These are phyloP conservation scores for Colletotrichum lupini DNA, from an alignment of 2,329 filamentous ascomycete species.

Conservation along the genomic window DNA sequence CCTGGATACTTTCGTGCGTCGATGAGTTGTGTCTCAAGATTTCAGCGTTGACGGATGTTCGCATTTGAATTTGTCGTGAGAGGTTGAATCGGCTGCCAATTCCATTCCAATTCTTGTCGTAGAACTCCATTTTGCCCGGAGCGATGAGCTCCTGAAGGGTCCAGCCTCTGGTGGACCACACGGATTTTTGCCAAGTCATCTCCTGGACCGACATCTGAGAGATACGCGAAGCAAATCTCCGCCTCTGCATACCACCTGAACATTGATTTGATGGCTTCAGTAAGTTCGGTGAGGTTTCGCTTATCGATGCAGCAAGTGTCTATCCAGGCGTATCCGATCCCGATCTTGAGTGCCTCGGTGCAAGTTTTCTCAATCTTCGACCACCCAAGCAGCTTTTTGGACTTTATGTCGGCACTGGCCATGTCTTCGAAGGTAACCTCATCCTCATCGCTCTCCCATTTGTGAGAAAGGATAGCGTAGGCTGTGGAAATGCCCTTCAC, in stretches of 20 bases:
- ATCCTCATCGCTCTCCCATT: neutral
- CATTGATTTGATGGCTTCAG: neutral
- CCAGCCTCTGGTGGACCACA: constrained; percentile 29
- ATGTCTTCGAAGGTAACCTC: neutral
- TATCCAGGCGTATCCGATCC: constrained; percentile 11
- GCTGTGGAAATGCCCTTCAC: neutral
- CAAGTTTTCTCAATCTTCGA: neutral
- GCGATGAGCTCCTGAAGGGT: constrained; percentile 31
- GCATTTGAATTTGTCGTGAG: neutral
- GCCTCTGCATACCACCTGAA: constrained; percentile 18
- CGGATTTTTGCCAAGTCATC: neutral
- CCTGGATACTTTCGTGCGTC: neutral
- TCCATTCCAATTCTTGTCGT: neutral
- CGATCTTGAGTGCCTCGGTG: neutral
- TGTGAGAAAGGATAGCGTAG: neutral
- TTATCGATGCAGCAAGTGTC: neutral
- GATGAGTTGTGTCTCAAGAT: neutral
- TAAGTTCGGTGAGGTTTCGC: neutral
- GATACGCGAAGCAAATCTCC: constrained; percentile 21
- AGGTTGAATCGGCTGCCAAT: constrained; percentile 39
- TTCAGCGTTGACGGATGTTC: neutral
- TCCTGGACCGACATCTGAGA: constrained; percentile 13
- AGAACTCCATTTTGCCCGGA: constrained; percentile 12
- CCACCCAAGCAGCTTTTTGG: neutral
- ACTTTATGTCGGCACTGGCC: neutral